Evolutionary conservation across 192 early-diverging fungal species (phyloP).

Genomic region (Coemansia sp.): DNA sequence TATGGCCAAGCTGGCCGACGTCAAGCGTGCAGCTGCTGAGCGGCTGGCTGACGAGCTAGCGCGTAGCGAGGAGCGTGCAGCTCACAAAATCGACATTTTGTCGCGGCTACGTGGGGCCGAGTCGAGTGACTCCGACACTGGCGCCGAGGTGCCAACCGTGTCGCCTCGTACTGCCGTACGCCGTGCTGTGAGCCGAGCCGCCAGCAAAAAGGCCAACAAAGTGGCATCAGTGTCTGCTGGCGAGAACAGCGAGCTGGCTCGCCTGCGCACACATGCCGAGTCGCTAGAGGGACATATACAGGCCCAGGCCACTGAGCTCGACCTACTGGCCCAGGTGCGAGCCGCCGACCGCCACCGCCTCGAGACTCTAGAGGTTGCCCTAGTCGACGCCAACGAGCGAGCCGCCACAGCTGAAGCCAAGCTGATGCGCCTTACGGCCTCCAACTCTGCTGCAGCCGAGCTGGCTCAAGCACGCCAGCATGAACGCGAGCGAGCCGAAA

Average conservation of each 20-base stretch:
- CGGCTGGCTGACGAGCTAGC: slow-evolving; percentile 44
- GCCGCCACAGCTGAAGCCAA: slow-evolving; percentile 13
- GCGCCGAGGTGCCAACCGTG: slow-evolving; percentile 38
- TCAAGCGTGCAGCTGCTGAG: slow-evolving; percentile 44
- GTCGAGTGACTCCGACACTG: not conserved
- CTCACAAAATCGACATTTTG: slow-evolving; percentile 53
- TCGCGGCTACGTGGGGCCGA: slow-evolving; percentile 31
- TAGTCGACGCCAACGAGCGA: slow-evolving; percentile 28
- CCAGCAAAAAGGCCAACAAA: slow-evolving; percentile 48
- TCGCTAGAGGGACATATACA: slow-evolving; percentile 18
- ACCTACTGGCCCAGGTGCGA: slow-evolving; percentile 31
- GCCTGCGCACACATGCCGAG: slow-evolving; percentile 14
- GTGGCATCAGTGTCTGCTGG: slow-evolving; percentile 43
- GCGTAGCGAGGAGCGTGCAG: slow-evolving; percentile 27
- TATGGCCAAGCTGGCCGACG: slow-evolving; percentile 41
- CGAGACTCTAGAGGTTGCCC: slow-evolving; percentile 26
- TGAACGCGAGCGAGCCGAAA: slow-evolving; percentile 36
- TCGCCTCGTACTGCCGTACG: slow-evolving; percentile 41
- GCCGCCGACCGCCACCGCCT: slow-evolving; percentile 14
- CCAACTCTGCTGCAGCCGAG: slow-evolving; percentile 20
- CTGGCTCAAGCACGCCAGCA: slow-evolving; percentile 24
- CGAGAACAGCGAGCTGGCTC: slow-evolving; percentile 25
- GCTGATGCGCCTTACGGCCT: slow-evolving; percentile 8
- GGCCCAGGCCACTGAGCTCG: slow-evolving; percentile 30
- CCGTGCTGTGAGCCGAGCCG: slow-evolving; percentile 39